Conservation (phyloP, 2,329 filamentous ascomycete species). For the Trichoderma cornu-damae region DNA sequence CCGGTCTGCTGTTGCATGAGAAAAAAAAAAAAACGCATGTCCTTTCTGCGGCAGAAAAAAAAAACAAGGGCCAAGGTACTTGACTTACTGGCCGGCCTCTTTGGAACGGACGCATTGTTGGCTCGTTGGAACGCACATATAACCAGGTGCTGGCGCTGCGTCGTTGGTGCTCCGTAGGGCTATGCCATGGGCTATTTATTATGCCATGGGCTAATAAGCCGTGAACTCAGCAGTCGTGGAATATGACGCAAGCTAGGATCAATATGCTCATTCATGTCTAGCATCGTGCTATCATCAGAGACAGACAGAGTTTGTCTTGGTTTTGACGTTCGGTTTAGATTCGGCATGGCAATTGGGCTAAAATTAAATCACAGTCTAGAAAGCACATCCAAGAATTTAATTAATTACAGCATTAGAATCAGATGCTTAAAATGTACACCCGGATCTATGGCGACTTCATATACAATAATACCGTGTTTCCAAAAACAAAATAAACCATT, state of each 20-base stretch:
- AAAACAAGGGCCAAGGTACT: not conserved
- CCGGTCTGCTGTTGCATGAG: too few species aligned
- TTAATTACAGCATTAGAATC: constrained; percentile 43
- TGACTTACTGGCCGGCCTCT: not conserved
- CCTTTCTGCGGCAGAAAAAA: too few species aligned
- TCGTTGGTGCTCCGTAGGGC: not conserved
- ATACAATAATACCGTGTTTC: constrained; percentile 24
- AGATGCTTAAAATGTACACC: constrained; percentile 36
- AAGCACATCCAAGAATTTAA: constrained; percentile 12
- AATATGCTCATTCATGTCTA: too few species aligned
- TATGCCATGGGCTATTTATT: too few species aligned
- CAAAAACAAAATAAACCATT: constrained; percentile 5
- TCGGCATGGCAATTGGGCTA: too few species aligned
- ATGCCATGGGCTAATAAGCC: too few species aligned
- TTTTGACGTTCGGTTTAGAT: too few species aligned
- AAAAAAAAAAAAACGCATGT: too few species aligned
- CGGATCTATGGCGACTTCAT: constrained; percentile 24
- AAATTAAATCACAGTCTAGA: not conserved
- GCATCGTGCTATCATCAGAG: too few species aligned
- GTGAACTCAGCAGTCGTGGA: too few species aligned
- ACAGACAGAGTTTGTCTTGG: too few species aligned
- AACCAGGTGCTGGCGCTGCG: not conserved
- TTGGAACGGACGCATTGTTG: not conserved
- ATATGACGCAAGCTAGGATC: too few species aligned
- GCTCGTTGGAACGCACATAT: not conserved